Base-by-base conservation (phyloP, 768 basidiomycete species). In the Filobasidium wieringae region DNA sequence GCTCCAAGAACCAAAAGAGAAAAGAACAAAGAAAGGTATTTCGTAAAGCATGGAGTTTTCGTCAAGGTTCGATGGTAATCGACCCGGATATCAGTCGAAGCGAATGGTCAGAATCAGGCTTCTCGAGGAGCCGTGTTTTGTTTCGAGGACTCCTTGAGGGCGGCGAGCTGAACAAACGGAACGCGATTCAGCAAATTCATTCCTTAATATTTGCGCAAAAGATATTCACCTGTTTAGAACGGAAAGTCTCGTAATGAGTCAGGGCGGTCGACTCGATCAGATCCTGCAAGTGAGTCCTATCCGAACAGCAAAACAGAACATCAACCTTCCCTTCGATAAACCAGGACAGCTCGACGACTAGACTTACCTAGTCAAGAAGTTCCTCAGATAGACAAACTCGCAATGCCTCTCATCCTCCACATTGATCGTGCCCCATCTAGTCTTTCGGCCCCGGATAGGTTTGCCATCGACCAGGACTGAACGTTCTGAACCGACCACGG, bases 201-300 rank as follows among this genome's bases (percentile, higher is more conserved):
- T 41, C 12, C 4, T 19, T 29, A 14, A 2, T 7, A 17, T 19
- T 32, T 11, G 37, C 37, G 5, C 5, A 34, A 17, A 14, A n/a
- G 9, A 2, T n/a, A 50, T 58, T 45, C 19, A 67, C 68, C 78
- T 99, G 93, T 78, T 96, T 96, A 66, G 90, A 93, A 64, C 93
- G 84, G 89, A 99, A 99, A 8, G 92, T 90, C 79, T 99, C 93
- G 74, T 97, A 99, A 77, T 99, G 93, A 74, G 93, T 95, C 75
- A 92, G 88, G 11, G 95, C 91, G 9, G 95, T 97, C 56, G 93
- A 95, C 79, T 99, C 93, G 72, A 99, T 99, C 72, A 99, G 77
- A 71, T 97, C 93, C 75, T 99, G 93, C 70, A 99, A 75, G 77
- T 99, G 95, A 30, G 93, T 93, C 76, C 92, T 87, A 60, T 47